Evolutionary conservation across 768 basidiomycete genomes (phyloP), one percentile per base, ranked within the genome.

Genomic region (Mycena latifolia): DNA sequence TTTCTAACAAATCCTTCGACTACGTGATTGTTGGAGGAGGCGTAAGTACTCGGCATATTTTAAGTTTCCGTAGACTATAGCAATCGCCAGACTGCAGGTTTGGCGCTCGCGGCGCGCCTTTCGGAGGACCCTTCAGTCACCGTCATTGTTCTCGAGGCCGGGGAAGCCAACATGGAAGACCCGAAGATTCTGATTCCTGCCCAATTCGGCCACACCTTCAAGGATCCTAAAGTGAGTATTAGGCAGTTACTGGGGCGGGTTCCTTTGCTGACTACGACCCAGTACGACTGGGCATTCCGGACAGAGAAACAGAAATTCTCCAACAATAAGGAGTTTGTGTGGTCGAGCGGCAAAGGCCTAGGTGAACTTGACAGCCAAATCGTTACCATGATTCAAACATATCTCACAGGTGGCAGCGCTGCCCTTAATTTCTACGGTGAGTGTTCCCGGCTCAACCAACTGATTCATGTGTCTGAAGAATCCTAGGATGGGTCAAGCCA

Each of bases 91-190:
- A 75, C 77, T 7, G 80, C 81, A 8, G 85, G 84, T 24, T 70
- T 84, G 35, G 77, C 79, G 1, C 71, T 85, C 10, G 85, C 83
- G 17, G 75, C 76, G 12, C 77, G 85, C 15, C 77, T 86, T 37
- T 73, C 79, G 9, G 81, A 82, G 58, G 80, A 84, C 67, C 65
- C 75, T 4, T 66, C 72, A 25, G 73, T 77, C 48, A 76, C 77
- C 1, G 82, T 86, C 15, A 70, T 78, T 25, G 80, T 85, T 0
- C 69, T 67, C 61, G 82, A 83, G 63, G 81, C 82, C 14, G 82
- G 81, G 14, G 69, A 70, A 29, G 59, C 73, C 28, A 77, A 79
- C 29, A 63, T 78, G 1, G 72, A 74, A 37, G 81, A 82, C 63
- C 77, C 79, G 2, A 69, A 74, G 27, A 78, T 81, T 43, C 67